These are phyloP conservation scores for Ganoderma lingzhi DNA, from an alignment of 1,284 basidiomycete genomes.

Conservation along the genomic window DNA sequence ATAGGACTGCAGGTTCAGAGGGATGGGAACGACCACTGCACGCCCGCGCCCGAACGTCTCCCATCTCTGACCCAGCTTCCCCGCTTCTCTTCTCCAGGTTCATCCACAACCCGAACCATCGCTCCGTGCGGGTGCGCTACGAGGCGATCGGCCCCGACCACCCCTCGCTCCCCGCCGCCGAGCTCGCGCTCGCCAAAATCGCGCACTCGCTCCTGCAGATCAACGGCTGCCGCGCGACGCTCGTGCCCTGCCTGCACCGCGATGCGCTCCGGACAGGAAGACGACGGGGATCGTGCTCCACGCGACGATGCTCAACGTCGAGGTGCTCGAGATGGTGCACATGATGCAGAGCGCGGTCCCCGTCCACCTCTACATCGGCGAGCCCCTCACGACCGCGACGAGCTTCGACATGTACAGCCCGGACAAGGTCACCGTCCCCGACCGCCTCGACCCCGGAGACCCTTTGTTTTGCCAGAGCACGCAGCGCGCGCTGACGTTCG, in stretches of 20 bases:
- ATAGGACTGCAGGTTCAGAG: not conserved
- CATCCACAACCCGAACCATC: conserved; percentile 32
- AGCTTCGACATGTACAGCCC: conserved; percentile 33
- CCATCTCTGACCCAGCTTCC: not conserved
- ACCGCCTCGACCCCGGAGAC: conserved; percentile 26
- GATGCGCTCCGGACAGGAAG: conserved; percentile 4
- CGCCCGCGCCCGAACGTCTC: not conserved
- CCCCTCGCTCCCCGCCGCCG: conserved; percentile 20
- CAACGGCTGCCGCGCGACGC: conserved; percentile 22
- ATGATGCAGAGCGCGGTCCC: conserved; percentile 28
- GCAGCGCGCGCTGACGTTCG: conserved; percentile 29
- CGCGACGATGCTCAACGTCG: conserved; percentile 28
- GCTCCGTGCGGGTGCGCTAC: conserved; percentile 29
- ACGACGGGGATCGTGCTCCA: conserved; percentile 26
- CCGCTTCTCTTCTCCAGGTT: conserved; percentile 21
- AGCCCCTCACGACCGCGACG: conserved; percentile 31
- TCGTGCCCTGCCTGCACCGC: conserved; percentile 31
- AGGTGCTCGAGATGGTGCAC: conserved; percentile 28
- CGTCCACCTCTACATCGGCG: conserved; percentile 34
- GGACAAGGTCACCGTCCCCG: conserved; percentile 26
- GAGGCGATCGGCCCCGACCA: conserved; percentile 29
- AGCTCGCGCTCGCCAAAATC: conserved; percentile 25
- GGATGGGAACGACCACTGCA: not conserved
- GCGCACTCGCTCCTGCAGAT: conserved; percentile 23
- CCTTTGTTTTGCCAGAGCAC: conserved; percentile 29